These are phyloP conservation scores for Fomitopsis betulina DNA, from an alignment of 1,284 basidiomycete species.

Conservation along the genomic window DNA sequence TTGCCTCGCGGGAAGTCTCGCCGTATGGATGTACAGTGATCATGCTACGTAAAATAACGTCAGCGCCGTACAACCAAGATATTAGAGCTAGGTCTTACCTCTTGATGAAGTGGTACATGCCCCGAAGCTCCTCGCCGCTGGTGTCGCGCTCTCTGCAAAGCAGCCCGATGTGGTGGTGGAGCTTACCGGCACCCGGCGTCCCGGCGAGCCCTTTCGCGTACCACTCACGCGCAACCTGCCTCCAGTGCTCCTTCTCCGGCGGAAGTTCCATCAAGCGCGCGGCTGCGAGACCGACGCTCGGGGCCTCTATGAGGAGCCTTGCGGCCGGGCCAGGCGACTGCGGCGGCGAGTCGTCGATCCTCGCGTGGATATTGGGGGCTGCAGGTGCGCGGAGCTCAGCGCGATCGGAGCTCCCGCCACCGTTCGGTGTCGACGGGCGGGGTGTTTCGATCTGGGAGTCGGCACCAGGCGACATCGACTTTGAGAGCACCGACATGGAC, in stretches of 20 bases:
- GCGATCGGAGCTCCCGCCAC: conserved; percentile 39
- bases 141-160: conserved; percentile 77
- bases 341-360: conserved; percentile 58
- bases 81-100: conserved; percentile 51
- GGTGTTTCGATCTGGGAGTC: conserved; percentile 23
- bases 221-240: conserved; percentile 84
- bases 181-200: conserved; percentile 85
- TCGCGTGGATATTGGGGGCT: conserved; percentile 34
- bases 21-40: conserved; percentile 86
- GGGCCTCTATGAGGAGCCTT: conserved; percentile 26
- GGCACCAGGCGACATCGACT: neutral
- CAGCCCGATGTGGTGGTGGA: conserved; percentile 94
- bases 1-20: conserved; percentile 76
- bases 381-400: conserved; percentile 13
- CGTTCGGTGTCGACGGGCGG: conserved; percentile 20
- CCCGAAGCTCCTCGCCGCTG: conserved; percentile 87
- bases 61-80: conserved; percentile 5
- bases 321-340: conserved; percentile 15
- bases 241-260: conserved; percentile 91
- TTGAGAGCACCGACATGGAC: conserved; percentile 10
- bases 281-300: conserved; percentile 85
- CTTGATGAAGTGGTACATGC: conserved; percentile 93
- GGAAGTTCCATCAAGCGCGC: conserved; percentile 85
- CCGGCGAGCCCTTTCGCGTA: conserved; percentile 85
- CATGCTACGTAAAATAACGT: conserved; percentile 48